phyloP scores from a whole-genome alignment of 495 filamentous ascomycete genomes.

The Xylaria castorea region DNA sequence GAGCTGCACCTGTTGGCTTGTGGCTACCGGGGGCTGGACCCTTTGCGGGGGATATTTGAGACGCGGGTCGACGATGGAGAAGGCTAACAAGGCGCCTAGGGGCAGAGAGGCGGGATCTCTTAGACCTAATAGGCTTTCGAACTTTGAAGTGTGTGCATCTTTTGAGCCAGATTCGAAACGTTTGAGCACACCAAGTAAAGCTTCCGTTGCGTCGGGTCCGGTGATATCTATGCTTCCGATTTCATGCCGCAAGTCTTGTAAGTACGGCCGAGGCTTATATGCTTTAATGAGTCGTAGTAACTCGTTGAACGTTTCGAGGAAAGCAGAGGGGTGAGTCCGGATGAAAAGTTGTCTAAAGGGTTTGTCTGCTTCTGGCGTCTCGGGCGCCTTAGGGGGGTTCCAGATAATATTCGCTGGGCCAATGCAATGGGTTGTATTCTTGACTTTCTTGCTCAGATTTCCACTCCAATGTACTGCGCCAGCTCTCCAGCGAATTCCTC shows the following conservation, averaged over 20 bases:
- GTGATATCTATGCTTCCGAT: slow-evolving; percentile 91
- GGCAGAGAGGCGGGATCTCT: slow-evolving; percentile 82
- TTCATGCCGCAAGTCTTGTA: slow-evolving; percentile 94
- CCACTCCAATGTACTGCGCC: slow-evolving; percentile 74
- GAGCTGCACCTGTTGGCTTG: slow-evolving; percentile 59
- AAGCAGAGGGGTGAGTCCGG: slow-evolving; percentile 86
- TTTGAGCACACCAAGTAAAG: slow-evolving; percentile 73
- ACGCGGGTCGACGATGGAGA: slow-evolving; percentile 79
- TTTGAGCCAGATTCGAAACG: slow-evolving; percentile 51
- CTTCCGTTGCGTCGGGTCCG: slow-evolving; percentile 83
- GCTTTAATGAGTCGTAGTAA: slow-evolving; percentile 71
- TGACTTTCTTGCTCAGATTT: slow-evolving; percentile 66
- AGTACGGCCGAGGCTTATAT: slow-evolving; percentile 71
- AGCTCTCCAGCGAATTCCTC: slow-evolving; percentile 73
- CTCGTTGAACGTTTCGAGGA: slow-evolving; percentile 82
- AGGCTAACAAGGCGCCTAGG: slow-evolving; percentile 71
- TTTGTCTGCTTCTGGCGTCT: slow-evolving; percentile 43
- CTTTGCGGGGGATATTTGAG: slow-evolving; percentile 71
- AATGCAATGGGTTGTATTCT: slow-evolving; percentile 62
- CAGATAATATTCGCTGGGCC: slow-evolving; percentile 82
- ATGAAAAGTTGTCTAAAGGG: slow-evolving; percentile 69
- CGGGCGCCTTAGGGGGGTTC: slow-evolving; percentile 46
- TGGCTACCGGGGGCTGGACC: slow-evolving; percentile 47
- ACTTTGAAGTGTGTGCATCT: slow-evolving; percentile 61
- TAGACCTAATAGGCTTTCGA: slow-evolving; percentile 69